These are phyloP conservation scores for Xerocomellus chrysenteron DNA, from an alignment of 768 basidiomycete species.

Conservation along the genomic window DNA sequence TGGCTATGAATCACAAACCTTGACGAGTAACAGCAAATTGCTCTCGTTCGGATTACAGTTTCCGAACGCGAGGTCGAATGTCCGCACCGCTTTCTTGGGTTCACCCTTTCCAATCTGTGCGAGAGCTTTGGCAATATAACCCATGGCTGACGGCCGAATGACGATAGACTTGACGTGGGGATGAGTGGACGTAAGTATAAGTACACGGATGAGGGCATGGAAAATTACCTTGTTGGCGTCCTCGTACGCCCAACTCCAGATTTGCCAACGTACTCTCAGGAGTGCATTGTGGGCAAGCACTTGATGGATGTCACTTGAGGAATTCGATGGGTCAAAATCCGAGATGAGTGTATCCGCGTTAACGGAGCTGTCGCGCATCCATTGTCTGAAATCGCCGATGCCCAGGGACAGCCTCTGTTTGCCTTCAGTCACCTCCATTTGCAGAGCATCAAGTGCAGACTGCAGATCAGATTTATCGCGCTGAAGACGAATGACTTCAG, in stretches of 20 bases:
- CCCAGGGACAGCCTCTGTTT: neutral
- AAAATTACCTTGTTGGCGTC: neutral
- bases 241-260: neutral
- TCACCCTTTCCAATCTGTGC: too few species aligned
- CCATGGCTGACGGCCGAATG: neutral
- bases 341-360: too few species aligned
- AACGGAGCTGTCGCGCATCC: neutral
- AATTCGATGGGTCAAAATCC: neutral
- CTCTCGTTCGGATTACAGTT: neutral
- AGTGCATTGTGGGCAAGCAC: neutral
- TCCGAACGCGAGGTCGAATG: too few species aligned
- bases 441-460: too few species aligned
- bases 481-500: too few species aligned
- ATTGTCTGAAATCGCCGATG: neutral
- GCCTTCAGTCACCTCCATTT: too few species aligned
- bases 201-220: too few species aligned
- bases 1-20: neutral
- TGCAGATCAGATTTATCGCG: too few species aligned
- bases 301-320: neutral
- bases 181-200: neutral
- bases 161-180: neutral
- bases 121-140: too few species aligned
- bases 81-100: too few species aligned
- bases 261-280: neutral
- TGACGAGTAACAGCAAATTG: conserved; percentile 5